Percentiles rank a stretch among this genome's conserved stretches.
phyloP scores from a whole-genome alignment of 2,329 filamentous ascomycete genomes.

The Pezicula neosporulosa region DNA sequence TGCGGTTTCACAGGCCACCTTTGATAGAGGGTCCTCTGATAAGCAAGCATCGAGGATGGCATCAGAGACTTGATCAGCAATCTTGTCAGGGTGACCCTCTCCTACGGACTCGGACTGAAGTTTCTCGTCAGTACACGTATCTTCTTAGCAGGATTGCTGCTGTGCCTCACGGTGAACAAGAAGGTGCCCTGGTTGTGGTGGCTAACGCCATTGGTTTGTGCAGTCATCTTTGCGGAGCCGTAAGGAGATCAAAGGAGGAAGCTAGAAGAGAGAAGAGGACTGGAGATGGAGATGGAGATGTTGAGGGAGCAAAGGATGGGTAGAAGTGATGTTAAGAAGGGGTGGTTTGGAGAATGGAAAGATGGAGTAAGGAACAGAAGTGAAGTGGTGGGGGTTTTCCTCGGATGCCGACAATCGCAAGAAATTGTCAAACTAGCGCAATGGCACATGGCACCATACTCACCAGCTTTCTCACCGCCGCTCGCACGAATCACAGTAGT shows the following conservation, averaged over 20 bases:
- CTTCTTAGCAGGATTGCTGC: neutral
- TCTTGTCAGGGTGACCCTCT: constrained; percentile 94
- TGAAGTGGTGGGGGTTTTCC: neutral
- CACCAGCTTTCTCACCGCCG: too few relatives aligned
- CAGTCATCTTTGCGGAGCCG: constrained; percentile 50
- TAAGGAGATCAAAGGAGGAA: constrained; percentile 55
- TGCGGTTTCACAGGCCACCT: constrained; percentile 98
- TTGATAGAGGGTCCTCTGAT: constrained; percentile 90
- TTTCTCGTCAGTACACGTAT: constrained; percentile 9
- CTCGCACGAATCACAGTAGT: too few relatives aligned
- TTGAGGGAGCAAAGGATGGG: constrained; percentile 3
- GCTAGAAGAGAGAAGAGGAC: constrained; percentile 51
- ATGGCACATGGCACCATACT: too few relatives aligned
- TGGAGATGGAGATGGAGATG: constrained; percentile 31
- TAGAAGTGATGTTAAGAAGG: constrained; percentile 1
- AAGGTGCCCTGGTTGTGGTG: constrained; percentile 67
- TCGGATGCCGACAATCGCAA: too few relatives aligned
- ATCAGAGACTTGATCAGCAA: constrained; percentile 97
- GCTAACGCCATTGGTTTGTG: constrained; percentile 40
- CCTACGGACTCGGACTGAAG: constrained; percentile 78
- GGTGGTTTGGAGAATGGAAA: constrained; percentile 1
- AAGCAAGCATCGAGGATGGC: constrained; percentile 98
- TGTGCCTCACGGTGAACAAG: constrained; percentile 68
- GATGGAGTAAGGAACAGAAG: neutral
- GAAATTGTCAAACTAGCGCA: too few relatives aligned